Evolutionary conservation across 2,329 filamentous ascomycete genomes (phyloP).

Genomic region (Periconia sp.): DNA sequence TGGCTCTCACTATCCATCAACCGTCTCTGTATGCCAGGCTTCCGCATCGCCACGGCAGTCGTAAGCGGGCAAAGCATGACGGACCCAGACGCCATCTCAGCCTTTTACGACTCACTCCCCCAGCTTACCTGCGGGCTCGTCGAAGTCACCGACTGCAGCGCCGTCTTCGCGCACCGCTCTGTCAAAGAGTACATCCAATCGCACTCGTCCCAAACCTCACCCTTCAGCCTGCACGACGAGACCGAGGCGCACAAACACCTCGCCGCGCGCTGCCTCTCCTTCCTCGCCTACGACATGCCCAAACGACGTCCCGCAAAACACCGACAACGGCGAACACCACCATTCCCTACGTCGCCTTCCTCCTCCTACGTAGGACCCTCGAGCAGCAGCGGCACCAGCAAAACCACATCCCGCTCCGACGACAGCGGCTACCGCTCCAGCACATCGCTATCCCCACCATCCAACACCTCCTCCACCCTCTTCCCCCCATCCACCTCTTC

Average conservation of each 20-base stretch:
- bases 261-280: slow-evolving; percentile 28
- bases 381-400: slow-evolving; percentile 23
- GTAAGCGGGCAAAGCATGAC: slow-evolving; percentile 10
- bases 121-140: slow-evolving; percentile 29
- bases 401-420: slow-evolving; percentile 26
- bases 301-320: slow-evolving; percentile 22
- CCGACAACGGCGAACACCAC: slow-evolving; percentile 9
- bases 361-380: background rate
- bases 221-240: slow-evolving; percentile 28
- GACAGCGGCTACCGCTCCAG: slow-evolving; percentile 37
- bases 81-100: slow-evolving; percentile 3
- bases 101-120: slow-evolving; percentile 19
- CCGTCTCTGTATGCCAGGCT: slow-evolving; percentile 16
- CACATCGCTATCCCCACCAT: background rate
- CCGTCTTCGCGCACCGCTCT: slow-evolving; percentile 27
- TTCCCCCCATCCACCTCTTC: slow-evolving; percentile 2
- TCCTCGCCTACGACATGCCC: slow-evolving; percentile 29
- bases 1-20: slow-evolving; percentile 30
- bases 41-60: slow-evolving; percentile 23
- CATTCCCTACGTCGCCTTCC: background rate
- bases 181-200: slow-evolving; percentile 29
- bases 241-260: slow-evolving; percentile 30
- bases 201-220: slow-evolving; percentile 14
- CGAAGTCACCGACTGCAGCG: slow-evolving; percentile 16
- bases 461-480: background rate